Base-by-base conservation (phyloP, 2,329 filamentous ascomycete genomes). In the Emergomyces pasteurianus region DNA sequence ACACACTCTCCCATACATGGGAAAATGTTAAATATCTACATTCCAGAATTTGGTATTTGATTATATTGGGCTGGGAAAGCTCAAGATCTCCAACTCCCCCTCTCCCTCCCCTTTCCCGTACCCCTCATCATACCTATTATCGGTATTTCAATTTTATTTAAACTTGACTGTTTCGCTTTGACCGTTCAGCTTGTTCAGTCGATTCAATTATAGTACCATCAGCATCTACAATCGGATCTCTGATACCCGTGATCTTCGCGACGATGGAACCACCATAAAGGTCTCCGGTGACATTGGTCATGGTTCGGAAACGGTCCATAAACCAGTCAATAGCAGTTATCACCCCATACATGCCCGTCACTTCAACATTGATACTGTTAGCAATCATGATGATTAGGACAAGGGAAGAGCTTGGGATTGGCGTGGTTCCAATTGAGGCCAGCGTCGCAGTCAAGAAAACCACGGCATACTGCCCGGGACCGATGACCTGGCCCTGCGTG, bases 301-400 rank as follows among this genome's bases (percentile, higher is more conserved):
- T 75, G 0, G 80, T 82, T 16, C 80, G 73, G 74, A 82, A 82
- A 34, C 80, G 77, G 68, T 82, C 80, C n/a, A 81, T 71, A 68
- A 82, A 77, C 80, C 79, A 82, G 63, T 81, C 80, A 52, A 82
- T 81, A 28, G 79, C 79, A 2, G 81, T 75, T 16, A 82, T 78
- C 47, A 82, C 78, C 26, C 76, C 79, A 63, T 78, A 81, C 78
- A 81, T 80, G 21, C 73, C 75, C 18, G 52, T 80, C 40, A 80
- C 67, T 1, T 74, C 72, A 0, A 81, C 73, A 16, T 75, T 72
- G 58, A 81, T 73, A 8, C 73, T 73, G 26, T 73, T 70, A 10
- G 78, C 75, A 63, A 82, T 81, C 78, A 82, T 81, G 64, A 81
- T 71, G 2, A 77, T 77, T 16, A 82, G 71, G 3, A 82, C 80